These are phyloP conservation scores for Candida alai DNA, from an alignment of 805 yeast genomes.

Conservation along the genomic window DNA sequence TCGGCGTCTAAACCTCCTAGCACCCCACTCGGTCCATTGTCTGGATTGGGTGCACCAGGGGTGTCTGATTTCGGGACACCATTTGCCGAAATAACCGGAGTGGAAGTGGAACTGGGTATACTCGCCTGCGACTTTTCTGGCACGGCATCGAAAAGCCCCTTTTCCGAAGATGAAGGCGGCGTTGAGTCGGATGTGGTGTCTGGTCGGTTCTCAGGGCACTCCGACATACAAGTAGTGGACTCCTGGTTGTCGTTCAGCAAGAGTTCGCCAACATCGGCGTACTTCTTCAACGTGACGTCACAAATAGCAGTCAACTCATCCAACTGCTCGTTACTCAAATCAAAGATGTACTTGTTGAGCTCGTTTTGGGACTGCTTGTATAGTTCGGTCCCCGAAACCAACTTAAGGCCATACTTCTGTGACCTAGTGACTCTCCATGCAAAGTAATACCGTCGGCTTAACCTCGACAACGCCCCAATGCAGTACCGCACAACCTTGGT, in stretches of 20 bases:
- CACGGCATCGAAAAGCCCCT: too few relatives aligned
- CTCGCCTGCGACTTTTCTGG: too few relatives aligned
- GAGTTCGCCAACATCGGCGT: conserved; percentile 7
- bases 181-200: too few relatives aligned
- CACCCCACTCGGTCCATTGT: not conserved
- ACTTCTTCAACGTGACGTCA: conserved; percentile 14
- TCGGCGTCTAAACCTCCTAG: not conserved
- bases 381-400: conserved; percentile 28
- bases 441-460: conserved; percentile 58
- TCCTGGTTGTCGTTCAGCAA: too few relatives aligned
- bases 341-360: conserved; percentile 10
- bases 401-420: conserved; percentile 36
- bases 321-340: conserved; percentile 19
- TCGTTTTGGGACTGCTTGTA: conserved; percentile 14
- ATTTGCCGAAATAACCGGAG: too few relatives aligned
- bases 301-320: conserved; percentile 22
- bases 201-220: too few relatives aligned
- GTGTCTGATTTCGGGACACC: too few relatives aligned
- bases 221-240: too few relatives aligned
- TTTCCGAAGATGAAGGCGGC: too few relatives aligned
- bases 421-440: conserved; percentile 69
- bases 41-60: not conserved
- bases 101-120: too few relatives aligned
- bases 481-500: conserved; percentile 18
- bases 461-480: conserved; percentile 28